Evolutionary conservation across 169 alveolate species (phyloP).

Genomic region (Cystoisospora suis): DNA sequence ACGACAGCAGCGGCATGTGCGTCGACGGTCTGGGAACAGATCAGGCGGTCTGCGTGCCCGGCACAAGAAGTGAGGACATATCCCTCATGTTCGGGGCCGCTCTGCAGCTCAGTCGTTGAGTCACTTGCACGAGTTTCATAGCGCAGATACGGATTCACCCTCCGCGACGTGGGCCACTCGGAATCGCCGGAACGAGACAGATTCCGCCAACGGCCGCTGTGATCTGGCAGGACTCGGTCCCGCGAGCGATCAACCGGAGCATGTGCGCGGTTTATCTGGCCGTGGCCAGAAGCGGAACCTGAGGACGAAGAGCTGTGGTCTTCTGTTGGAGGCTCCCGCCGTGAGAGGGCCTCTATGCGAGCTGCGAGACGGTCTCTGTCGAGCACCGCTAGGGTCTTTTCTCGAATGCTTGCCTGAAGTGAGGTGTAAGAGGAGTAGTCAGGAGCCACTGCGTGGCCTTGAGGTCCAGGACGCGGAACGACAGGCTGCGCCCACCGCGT

Average conservation of each 20-base stretch:
- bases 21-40: not conserved
- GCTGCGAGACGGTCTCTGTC: slow-evolving; percentile 15
- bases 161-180: not conserved
- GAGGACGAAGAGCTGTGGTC: not conserved
- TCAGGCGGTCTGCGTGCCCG: not conserved
- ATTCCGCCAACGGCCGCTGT: too few species aligned
- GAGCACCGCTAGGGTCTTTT: not conserved
- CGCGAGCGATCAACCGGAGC: too few species aligned
- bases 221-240: too few species aligned
- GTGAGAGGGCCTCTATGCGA: not conserved
- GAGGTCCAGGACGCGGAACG: too few species aligned
- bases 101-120: not conserved
- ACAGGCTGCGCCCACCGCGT: too few species aligned
- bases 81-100: too few species aligned
- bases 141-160: not conserved
- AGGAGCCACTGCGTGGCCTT: too few species aligned
- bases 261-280: too few species aligned
- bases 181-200: too few species aligned
- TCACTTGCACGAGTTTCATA: not conserved
- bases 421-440: not conserved
- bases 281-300: too few species aligned
- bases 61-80: not conserved
- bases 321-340: not conserved
- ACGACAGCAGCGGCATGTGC: slow-evolving; percentile 30
- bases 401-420: slow-evolving; percentile 26